These are phyloP conservation scores for Tolypocladium tundrense DNA, from an alignment of 2,329 filamentous ascomycete genomes.

Conservation along the genomic window DNA sequence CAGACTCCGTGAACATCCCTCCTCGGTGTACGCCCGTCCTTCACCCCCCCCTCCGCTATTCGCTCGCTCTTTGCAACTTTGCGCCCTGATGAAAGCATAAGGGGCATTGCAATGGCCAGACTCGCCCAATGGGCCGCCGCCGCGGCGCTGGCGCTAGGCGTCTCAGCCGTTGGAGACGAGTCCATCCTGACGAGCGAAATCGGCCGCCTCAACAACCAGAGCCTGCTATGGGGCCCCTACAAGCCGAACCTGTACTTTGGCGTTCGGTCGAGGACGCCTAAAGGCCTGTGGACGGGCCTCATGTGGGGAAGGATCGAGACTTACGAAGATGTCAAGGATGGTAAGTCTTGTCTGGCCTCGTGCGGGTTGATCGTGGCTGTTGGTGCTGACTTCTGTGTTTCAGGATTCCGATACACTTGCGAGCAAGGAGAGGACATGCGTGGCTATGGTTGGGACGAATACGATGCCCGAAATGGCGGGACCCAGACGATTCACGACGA, in stretches of 20 bases:
- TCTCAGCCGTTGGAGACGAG: conserved; percentile 15
- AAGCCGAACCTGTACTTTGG: conserved; percentile 92
- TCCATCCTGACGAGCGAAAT: conserved; percentile 38
- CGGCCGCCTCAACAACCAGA: conserved; percentile 59
- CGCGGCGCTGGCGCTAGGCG: conserved; percentile 15
- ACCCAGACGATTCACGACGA: conserved; percentile 85
- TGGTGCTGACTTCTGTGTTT: conserved; percentile 1
- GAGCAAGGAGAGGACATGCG: conserved; percentile 91
- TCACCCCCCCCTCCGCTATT: background rate
- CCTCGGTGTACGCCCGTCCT: background rate
- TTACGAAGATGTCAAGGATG: conserved; percentile 63
- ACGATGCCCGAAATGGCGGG: conserved; percentile 80
- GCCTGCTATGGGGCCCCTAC: conserved; percentile 92
- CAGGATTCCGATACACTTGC: conserved; percentile 86
- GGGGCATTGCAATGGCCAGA: conserved; percentile 17
- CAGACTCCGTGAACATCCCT: background rate
- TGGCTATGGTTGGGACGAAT: conserved; percentile 97
- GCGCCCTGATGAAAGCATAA: background rate
- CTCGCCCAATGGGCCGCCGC: conserved; percentile 19
- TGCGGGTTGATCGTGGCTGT: background rate
- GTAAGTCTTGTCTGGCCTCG: conserved; percentile 31
- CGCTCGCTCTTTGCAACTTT: background rate
- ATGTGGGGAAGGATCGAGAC: conserved; percentile 84
- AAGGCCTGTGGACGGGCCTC: conserved; percentile 71
- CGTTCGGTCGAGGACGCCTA: conserved; percentile 68